Conservation (phyloP, 2,329 filamentous ascomycete genomes). For the Cladosporium sphaerospermum region DNA sequence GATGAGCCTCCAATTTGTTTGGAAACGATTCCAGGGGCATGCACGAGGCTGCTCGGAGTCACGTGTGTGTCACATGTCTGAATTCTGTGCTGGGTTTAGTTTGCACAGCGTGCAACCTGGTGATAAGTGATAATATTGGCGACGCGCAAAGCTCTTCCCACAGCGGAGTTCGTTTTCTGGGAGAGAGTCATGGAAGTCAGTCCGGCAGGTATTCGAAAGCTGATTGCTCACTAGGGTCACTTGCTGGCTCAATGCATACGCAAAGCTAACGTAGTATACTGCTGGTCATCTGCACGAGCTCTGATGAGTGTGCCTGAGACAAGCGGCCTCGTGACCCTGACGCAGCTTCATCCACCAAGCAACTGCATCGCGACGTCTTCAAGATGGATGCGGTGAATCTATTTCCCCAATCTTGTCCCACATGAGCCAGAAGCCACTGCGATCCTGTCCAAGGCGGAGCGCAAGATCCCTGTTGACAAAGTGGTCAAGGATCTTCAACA, state of each 20-base stretch:
- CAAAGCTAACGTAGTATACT: slow-evolving; percentile 3
- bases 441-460: no score
- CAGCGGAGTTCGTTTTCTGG: no score
- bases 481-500: no score
- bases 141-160: no score
- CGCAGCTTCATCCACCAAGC: background rate
- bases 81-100: no score
- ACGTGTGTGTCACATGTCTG: background rate
- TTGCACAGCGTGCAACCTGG: no score
- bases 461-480: no score
- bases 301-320: slow-evolving; percentile 3
- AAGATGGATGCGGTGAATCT: no score
- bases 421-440: no score
- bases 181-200: no score
- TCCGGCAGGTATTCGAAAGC: background rate
- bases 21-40: slow-evolving; percentile 13
- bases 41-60: background rate
- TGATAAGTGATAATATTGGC: no score
- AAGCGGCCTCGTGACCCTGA: background rate
- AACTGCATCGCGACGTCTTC: background rate
- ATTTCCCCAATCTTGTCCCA: no score
- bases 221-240: background rate
- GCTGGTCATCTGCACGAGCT: slow-evolving; percentile 7
- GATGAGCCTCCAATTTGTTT: slow-evolving; percentile 16
- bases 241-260: background rate